phyloP scores from a whole-genome alignment of 768 basidiomycete species.

The Pleurotus ostreatus region DNA sequence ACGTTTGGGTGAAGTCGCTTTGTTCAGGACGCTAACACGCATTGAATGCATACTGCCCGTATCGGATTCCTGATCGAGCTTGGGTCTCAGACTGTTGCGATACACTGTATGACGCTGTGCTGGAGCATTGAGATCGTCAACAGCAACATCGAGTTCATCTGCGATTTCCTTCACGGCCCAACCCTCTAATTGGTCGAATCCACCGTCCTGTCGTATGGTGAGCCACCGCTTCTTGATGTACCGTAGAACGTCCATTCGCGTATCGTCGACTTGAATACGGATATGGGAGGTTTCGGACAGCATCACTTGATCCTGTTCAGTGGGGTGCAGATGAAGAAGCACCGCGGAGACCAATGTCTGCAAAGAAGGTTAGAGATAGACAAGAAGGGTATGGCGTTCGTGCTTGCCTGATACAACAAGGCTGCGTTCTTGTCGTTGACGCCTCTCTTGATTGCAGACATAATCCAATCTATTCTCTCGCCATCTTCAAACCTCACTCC shows the following conservation, averaged over 20 bases:
- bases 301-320: constrained; percentile 55
- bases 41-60: constrained; percentile 35
- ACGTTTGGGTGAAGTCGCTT: constrained; percentile 21
- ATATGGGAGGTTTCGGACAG: constrained; percentile 68
- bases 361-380: neutral
- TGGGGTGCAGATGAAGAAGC: constrained; percentile 62
- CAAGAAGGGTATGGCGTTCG: neutral
- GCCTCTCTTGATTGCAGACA: constrained; percentile 61
- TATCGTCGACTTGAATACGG: constrained; percentile 69
- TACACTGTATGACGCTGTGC: constrained; percentile 20
- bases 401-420: constrained; percentile 68
- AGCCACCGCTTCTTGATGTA: constrained; percentile 83
- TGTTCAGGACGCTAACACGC: constrained; percentile 38
- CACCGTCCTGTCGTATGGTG: constrained; percentile 66
- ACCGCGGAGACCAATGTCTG: constrained; percentile 73
- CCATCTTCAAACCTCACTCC: constrained; percentile 73
- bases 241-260: constrained; percentile 57
- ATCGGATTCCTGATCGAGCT: constrained; percentile 38
- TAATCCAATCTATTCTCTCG: constrained; percentile 75
- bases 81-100: constrained; percentile 14
- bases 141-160: constrained; percentile 73
- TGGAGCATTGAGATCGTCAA: constrained; percentile 66
- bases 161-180: constrained; percentile 90
- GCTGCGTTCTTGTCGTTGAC: constrained; percentile 63
- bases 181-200: constrained; percentile 77